Base-by-base conservation (phyloP, 192 early-diverging fungal species). In the Umbelopsis isabellina region DNA sequence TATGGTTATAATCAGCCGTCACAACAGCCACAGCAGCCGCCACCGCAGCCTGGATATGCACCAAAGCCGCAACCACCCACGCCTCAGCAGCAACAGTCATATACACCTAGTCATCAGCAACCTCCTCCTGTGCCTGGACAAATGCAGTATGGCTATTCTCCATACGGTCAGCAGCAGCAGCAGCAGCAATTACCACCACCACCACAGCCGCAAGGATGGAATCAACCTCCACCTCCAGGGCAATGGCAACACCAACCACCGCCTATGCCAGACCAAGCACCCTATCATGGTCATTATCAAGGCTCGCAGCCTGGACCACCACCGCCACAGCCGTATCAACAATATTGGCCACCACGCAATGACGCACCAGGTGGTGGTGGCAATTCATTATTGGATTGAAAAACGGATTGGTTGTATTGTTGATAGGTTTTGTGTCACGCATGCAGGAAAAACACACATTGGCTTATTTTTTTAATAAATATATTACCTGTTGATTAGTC, bases 81-180 rank as follows among this genome's bases (percentile, higher is more conserved):
- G 18, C 53, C 41, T 21, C 70, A 35, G 20, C 77, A 70, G 18
- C 75, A 76, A 65, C 75, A 69, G 22, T 21, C 49, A 45, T 45
- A 73, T 18, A 4, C 58, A 16, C 35, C 46, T 16, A 22, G 23
- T 27, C 49, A 33, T 35, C 55, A 49, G 9, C 48, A 61, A 18
- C 27, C 27, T 10, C 53, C 53, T 33, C 21, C 27, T 13, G 15
- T 30, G 37, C 6, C 37, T 41, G 37, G 6, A 25, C 55, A 61
- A 61, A 8, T 10, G 27, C 53, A 9, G 15, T 61, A 61, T 61
- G 55, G 55, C 27, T 61, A 61, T 35, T 35, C 55, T 16, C 33
- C 55, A 13, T 61, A 61, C 25, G 30, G 12, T 0, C 52, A 22
- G 18, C 52, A 23, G 22, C 52, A 23, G 55, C 55, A 61, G 30